Evolutionary conservation across 2,329 filamentous ascomycete species (phyloP).

Genomic region (Scleromitrula shiraiana): DNA sequence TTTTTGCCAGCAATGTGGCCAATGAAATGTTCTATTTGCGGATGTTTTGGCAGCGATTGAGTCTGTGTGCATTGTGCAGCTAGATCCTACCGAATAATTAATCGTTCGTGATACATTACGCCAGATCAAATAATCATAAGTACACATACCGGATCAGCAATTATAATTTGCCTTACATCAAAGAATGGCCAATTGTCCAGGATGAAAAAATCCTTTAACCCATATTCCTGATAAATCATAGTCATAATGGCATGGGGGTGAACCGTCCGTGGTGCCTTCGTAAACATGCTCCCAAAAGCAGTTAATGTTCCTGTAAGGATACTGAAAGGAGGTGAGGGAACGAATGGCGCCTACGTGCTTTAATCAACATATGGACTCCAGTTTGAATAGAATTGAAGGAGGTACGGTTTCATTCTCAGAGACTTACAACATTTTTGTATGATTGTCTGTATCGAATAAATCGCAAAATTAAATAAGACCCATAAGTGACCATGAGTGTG

Average conservation of each 20-base stretch:
- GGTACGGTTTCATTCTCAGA: too few species aligned
- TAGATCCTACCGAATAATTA: not conserved
- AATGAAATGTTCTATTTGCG: not conserved
- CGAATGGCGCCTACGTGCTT: not conserved
- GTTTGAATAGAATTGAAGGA: too few species aligned
- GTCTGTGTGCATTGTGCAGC: conserved; percentile 8
- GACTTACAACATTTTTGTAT: too few species aligned
- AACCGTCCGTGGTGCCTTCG: not conserved
- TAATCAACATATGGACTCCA: too few species aligned
- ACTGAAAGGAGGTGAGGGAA: conserved; percentile 7
- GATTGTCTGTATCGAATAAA: too few species aligned
- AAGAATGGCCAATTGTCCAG: conserved; percentile 9
- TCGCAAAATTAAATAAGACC: too few species aligned
- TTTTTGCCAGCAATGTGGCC: conserved; percentile 11
- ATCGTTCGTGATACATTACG: not conserved
- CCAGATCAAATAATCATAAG: not conserved
- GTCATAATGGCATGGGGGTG: conserved; percentile 10
- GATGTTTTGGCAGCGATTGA: conserved; percentile 2
- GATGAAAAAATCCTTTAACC: conserved; percentile 1
- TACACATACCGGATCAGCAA: conserved; percentile 7
- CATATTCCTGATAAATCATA: conserved; percentile 5
- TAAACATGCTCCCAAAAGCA: conserved; percentile 1
- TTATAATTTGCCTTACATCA: conserved; percentile 4
- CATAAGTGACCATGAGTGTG: too few species aligned
- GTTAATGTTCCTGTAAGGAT: conserved; percentile 1